Evolutionary conservation across 2,329 filamentous ascomycete species (phyloP).

Genomic region (Trichoderma simmonsii): DNA sequence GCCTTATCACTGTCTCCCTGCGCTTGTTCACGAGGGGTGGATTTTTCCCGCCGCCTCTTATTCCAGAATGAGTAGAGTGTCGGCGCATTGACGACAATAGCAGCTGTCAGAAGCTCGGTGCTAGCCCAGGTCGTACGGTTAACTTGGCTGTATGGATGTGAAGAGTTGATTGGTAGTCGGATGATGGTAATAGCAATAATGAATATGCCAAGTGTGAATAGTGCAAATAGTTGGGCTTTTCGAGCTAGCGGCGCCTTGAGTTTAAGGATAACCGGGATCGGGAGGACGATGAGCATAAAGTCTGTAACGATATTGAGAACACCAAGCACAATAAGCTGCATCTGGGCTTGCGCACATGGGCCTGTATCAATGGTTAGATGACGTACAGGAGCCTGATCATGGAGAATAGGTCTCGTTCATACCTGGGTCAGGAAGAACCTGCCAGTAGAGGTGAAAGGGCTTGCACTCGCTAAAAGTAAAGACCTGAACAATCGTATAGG

Average conservation of each 20-base stretch:
- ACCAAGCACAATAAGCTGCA: conserved; percentile 34
- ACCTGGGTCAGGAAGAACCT: conserved; percentile 44
- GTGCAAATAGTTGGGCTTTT: conserved; percentile 31
- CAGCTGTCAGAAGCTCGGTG: conserved; percentile 34
- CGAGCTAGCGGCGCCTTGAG: conserved; percentile 29
- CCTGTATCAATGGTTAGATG: conserved; percentile 19
- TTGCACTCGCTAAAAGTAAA: conserved; percentile 37
- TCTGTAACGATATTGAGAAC: conserved; percentile 35
- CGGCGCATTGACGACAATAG: conserved; percentile 38
- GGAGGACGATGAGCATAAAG: conserved; percentile 28
- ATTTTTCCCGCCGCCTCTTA: conserved; percentile 24
- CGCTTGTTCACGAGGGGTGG: neutral
- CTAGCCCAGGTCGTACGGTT: conserved; percentile 39
- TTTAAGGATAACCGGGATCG: conserved; percentile 28
- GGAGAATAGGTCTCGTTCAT: conserved; percentile 3
- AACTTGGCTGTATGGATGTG: conserved; percentile 33
- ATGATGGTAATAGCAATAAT: conserved; percentile 40
- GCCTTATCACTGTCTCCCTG: neutral
- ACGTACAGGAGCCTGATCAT: too few species aligned
- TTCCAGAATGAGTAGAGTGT: conserved; percentile 37
- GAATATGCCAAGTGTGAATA: conserved; percentile 39
- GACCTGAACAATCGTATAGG: conserved; percentile 33
- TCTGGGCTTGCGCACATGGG: conserved; percentile 29
- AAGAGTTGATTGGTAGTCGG: conserved; percentile 37
- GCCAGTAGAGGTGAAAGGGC: conserved; percentile 55